These are phyloP conservation scores for Clitocybe nebularis DNA, from an alignment of 1,284 basidiomycete genomes.

Conservation along the genomic window DNA sequence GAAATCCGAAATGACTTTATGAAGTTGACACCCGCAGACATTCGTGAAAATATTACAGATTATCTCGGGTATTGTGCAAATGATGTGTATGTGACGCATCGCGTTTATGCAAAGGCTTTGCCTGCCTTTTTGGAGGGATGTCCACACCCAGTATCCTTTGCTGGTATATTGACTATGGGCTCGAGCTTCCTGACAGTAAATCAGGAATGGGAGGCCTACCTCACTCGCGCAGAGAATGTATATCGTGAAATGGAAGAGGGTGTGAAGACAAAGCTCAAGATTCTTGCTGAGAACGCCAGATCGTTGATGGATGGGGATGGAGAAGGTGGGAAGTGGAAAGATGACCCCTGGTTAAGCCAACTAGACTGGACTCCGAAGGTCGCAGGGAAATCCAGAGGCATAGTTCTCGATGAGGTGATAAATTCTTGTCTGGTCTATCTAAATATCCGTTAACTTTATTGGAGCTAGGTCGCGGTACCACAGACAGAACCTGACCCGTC, in stretches of 20 bases:
- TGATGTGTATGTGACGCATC: slow-evolving; percentile 85
- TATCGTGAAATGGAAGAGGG: slow-evolving; percentile 76
- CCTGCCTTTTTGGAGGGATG: slow-evolving; percentile 83
- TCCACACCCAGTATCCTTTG: slow-evolving; percentile 91
- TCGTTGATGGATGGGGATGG: slow-evolving; percentile 38
- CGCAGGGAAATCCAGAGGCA: slow-evolving; percentile 67
- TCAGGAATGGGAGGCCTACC: slow-evolving; percentile 83
- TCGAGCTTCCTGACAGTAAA: slow-evolving; percentile 91
- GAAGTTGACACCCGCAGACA: slow-evolving; percentile 56
- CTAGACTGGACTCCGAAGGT: slow-evolving; percentile 94
- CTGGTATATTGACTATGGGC: slow-evolving; percentile 90
- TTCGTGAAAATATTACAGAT: slow-evolving; percentile 65
- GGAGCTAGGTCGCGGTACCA: slow-evolving; percentile 6
- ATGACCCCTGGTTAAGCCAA: slow-evolving; percentile 87
- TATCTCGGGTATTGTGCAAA: slow-evolving; percentile 88
- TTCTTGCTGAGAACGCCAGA: slow-evolving; percentile 66
- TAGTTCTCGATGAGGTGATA: slow-evolving; percentile 30
- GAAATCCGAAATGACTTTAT: slow-evolving; percentile 78
- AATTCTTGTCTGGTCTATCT: slow-evolving; percentile 6
- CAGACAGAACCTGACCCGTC: not conserved
- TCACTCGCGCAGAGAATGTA: slow-evolving; percentile 73
- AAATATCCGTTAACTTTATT: slow-evolving; percentile 1
- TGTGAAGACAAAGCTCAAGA: slow-evolving; percentile 65
- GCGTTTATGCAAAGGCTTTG: slow-evolving; percentile 79
- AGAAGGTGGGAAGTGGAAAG: slow-evolving; percentile 51